Evolutionary conservation across 129 eudicot genomes (phyloP).

Genomic region (Sambucus nigra): DNA sequence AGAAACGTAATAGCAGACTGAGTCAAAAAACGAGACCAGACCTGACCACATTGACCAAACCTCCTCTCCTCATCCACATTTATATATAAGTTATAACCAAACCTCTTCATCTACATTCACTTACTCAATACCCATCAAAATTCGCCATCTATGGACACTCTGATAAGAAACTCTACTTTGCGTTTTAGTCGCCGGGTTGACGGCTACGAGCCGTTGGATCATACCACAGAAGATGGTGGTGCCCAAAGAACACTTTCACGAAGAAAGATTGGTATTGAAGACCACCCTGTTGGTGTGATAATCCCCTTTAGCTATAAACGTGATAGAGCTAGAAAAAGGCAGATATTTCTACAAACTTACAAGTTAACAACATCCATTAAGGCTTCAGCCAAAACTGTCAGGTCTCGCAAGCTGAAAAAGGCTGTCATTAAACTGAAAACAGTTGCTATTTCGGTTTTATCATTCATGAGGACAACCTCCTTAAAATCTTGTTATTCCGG

Average conservation of each 20-base stretch:
- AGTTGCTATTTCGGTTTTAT: conserved; percentile 34
- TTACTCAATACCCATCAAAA: too few relatives aligned
- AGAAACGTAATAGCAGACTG: too few relatives aligned
- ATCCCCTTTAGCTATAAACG: conserved; percentile 13
- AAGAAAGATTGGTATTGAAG: neutral
- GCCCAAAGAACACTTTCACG: neutral
- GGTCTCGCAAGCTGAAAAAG: conserved; percentile 31
- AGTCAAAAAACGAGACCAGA: too few relatives aligned
- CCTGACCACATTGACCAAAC: too few relatives aligned
- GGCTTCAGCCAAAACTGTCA: conserved; percentile 18
- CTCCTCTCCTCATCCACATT: too few relatives aligned
- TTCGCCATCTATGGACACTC: conserved; percentile 10
- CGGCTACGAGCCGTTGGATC: conserved; percentile 12
- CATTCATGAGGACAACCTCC: conserved; percentile 37
- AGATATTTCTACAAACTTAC: conserved; percentile 19
- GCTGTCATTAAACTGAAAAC: conserved; percentile 36
- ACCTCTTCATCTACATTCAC: too few relatives aligned
- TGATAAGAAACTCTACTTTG: conserved; percentile 7
- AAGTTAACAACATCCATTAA: conserved; percentile 30
- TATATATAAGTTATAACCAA: too few relatives aligned
- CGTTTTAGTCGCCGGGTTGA: conserved; percentile 6
- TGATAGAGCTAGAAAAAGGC: conserved; percentile 14
- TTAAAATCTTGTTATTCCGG: conserved; percentile 41
- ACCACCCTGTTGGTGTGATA: neutral
- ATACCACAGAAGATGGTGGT: conserved; percentile 2